phyloP scores from a whole-genome alignment of 2,329 filamentous ascomycete genomes.

The Neonectria magnoliae region DNA sequence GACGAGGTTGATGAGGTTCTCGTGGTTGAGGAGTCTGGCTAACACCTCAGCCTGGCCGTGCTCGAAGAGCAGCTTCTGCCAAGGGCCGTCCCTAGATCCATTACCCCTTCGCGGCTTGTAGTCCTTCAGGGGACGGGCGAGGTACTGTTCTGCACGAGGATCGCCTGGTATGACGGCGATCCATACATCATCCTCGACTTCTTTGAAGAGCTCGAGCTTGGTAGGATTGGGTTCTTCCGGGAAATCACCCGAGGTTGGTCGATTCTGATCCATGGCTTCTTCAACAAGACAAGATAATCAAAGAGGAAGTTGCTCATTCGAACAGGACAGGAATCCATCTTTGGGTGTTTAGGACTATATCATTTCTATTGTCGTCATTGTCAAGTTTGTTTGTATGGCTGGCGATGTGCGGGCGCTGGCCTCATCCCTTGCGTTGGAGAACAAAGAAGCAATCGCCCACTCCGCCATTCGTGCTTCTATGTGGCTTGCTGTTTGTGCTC shows the following conservation, averaged over 20 bases:
- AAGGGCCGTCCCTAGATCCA: background rate
- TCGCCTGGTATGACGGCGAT: slow-evolving; percentile 43
- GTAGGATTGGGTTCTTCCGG: slow-evolving; percentile 9
- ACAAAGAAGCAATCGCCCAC: slow-evolving; percentile 34
- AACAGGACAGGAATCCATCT: slow-evolving; percentile 1
- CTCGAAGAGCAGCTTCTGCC: slow-evolving; percentile 36
- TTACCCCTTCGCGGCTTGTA: background rate
- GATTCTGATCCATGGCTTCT: slow-evolving; percentile 2
- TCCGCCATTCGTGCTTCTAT: background rate
- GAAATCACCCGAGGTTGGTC: background rate
- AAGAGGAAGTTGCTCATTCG: background rate
- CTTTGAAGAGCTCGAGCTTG: slow-evolving; percentile 45
- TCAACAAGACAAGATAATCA: background rate
- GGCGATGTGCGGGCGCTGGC: background rate
- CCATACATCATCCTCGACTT: slow-evolving; percentile 43
- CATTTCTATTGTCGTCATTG: slow-evolving; percentile 4
- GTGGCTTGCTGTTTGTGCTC: slow-evolving; percentile 7
- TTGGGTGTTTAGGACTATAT: slow-evolving; percentile 2
- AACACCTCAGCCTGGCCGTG: slow-evolving; percentile 45
- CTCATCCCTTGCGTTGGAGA: slow-evolving; percentile 8
- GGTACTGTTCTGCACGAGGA: slow-evolving; percentile 46
- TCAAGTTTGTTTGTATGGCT: background rate
- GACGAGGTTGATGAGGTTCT: slow-evolving; percentile 58
- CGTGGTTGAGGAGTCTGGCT: slow-evolving; percentile 57
- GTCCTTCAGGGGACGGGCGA: slow-evolving; percentile 40